Percentiles rank a stretch among this genome's conserved stretches.
phyloP scores from a whole-genome alignment of 129 eudicot species.

The Tagetes patula region DNA sequence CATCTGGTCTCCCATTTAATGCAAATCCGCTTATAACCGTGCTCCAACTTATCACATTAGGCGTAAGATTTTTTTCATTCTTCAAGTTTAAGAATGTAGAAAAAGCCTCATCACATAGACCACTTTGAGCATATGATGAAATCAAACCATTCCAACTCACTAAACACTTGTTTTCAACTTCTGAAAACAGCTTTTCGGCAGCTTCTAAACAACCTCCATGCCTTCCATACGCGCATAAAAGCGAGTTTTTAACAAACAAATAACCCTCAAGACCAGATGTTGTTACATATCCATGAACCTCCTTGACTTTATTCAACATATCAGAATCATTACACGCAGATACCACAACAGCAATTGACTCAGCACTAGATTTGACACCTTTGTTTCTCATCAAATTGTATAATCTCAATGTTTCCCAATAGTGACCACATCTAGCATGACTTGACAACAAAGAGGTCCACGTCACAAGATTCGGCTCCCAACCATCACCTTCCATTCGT shows the following conservation, averaged over 20 bases:
- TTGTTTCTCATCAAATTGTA: slow-evolving; percentile 52
- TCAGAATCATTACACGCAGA: slow-evolving; percentile 48
- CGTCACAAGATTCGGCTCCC: slow-evolving; percentile 65
- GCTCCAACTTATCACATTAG: slow-evolving; percentile 72
- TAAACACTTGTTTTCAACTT: slow-evolving; percentile 40
- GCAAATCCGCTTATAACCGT: slow-evolving; percentile 67
- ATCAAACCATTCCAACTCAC: slow-evolving; percentile 81
- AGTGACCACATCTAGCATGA: slow-evolving; percentile 52
- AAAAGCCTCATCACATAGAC: slow-evolving; percentile 69
- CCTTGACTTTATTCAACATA: slow-evolving; percentile 38
- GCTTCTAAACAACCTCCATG: slow-evolving; percentile 42
- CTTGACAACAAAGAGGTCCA: slow-evolving; percentile 89
- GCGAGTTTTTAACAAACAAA: slow-evolving; percentile 54
- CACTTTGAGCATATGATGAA: slow-evolving; percentile 61
- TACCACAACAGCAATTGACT: slow-evolving; percentile 66
- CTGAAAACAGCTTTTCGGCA: slow-evolving; percentile 49
- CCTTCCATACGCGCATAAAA: slow-evolving; percentile 63
- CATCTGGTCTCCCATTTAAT: slow-evolving; percentile 39
- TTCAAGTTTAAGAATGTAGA: slow-evolving; percentile 43
- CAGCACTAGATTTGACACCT: slow-evolving; percentile 45
- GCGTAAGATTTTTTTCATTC: slow-evolving; percentile 28
- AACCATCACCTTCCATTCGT: slow-evolving; percentile 62
- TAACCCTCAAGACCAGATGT: slow-evolving; percentile 59
- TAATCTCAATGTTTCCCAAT: slow-evolving; percentile 43
- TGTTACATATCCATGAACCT: slow-evolving; percentile 52